These are phyloP conservation scores for Penicillium sp. DNA, from an alignment of 2,329 filamentous ascomycete genomes.

Conservation along the genomic window DNA sequence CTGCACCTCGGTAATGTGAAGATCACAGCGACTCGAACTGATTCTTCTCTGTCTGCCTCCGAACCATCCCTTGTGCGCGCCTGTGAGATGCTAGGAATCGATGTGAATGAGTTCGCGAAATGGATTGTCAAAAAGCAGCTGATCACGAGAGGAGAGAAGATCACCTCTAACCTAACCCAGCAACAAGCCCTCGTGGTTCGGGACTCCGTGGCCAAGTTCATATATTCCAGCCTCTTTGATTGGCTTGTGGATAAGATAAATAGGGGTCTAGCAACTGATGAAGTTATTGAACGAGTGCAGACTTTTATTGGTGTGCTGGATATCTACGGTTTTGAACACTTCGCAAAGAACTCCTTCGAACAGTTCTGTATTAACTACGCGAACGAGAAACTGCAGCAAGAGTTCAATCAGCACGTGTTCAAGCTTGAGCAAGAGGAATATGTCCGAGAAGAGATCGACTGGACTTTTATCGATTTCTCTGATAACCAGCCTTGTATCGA, in stretches of 20 bases:
- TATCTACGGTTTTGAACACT: conserved; percentile 99
- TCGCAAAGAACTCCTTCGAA: conserved; percentile 99
- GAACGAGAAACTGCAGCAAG: conserved; percentile 98
- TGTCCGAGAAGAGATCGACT: conserved; percentile 92
- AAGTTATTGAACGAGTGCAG: conserved; percentile 75
- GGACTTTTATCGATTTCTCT: conserved; percentile 99
- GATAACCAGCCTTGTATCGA: conserved; percentile 99
- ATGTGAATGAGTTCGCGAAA: conserved; percentile 82
- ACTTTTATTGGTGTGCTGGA: conserved; percentile 98
- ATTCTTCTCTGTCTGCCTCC: conserved; percentile 75
- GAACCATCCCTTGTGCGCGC: conserved; percentile 83
- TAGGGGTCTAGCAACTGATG: conserved; percentile 80
- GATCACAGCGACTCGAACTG: conserved; percentile 85
- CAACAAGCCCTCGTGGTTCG: conserved; percentile 92
- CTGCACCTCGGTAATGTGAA: conserved; percentile 96
- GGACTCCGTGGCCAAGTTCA: conserved; percentile 97
- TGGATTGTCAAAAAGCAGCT: conserved; percentile 99
- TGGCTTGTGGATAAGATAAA: conserved; percentile 99
- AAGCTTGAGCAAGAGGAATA: conserved; percentile 99
- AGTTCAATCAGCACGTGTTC: conserved; percentile 99
- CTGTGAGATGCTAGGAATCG: conserved; percentile 82
- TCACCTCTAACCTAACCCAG: conserved; percentile 90
- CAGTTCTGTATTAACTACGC: conserved; percentile 99
- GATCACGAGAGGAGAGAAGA: conserved; percentile 94
- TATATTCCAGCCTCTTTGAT: conserved; percentile 97